A percentile compares a stretch with the other conserved stretches of the same genome.
Conservation (phyloP, 768 basidiomycete genomes). For the Amanita subjunquillea region DNA sequence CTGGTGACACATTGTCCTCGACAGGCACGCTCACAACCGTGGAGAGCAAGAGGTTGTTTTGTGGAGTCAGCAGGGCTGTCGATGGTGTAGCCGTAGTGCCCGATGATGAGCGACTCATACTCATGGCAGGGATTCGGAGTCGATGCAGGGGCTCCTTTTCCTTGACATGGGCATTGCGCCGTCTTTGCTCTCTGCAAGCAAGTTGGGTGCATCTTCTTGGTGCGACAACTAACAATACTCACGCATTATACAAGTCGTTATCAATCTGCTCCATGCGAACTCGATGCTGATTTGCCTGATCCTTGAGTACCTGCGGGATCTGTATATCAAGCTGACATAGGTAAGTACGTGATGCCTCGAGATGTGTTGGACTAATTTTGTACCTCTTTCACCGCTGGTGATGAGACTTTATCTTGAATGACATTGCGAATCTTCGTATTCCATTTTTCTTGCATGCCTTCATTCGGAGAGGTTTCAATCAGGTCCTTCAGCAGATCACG, state of each 20-base stretch:
- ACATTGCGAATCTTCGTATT: conserved; percentile 22
- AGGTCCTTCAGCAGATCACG: conserved; percentile 23
- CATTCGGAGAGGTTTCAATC: conserved; percentile 31
- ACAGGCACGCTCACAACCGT: background rate
- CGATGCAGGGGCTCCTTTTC: background rate
- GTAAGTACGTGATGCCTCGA: background rate
- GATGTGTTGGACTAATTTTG: background rate
- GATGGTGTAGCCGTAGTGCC: conserved; percentile 1
- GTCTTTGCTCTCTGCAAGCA: background rate
- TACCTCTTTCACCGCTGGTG: conserved; percentile 19
- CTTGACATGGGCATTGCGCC: background rate
- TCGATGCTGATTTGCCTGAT: background rate
- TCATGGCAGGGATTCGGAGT: background rate
- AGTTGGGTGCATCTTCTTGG: background rate
- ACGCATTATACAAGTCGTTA: background rate
- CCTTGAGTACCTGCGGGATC: background rate
- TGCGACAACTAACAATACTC: background rate
- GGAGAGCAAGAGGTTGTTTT: background rate
- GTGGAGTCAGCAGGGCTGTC: background rate
- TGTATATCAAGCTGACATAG: background rate
- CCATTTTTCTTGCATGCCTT: conserved; percentile 27
- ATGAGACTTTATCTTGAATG: conserved; percentile 26
- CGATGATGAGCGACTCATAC: background rate
- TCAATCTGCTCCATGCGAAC: background rate
- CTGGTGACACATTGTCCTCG: background rate